phyloP scores from a whole-genome alignment of 208 protist genomes.

The Angomonas deanei region DNA sequence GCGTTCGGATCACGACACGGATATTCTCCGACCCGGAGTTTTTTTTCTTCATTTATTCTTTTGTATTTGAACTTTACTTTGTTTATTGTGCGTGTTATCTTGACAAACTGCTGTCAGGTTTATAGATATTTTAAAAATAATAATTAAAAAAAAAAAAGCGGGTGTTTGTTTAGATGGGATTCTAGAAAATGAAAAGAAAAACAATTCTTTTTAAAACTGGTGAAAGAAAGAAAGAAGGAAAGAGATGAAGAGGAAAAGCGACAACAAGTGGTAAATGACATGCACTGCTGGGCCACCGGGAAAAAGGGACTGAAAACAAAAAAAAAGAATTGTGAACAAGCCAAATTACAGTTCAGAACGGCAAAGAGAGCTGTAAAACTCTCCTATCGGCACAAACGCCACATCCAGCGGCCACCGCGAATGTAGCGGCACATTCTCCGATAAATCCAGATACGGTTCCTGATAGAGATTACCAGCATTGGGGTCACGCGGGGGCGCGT shows the following conservation, averaged over 20 bases:
- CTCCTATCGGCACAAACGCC: conserved; percentile 73
- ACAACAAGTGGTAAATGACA: not conserved
- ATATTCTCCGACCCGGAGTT: conserved; percentile 78
- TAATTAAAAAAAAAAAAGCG: too few relatives aligned
- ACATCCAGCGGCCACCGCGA: conserved; percentile 43
- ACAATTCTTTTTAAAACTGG: conserved; percentile 7
- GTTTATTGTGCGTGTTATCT: conserved; percentile 3
- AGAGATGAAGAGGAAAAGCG: conserved; percentile 10
- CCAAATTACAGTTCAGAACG: conserved; percentile 51
- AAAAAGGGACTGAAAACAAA: not conserved
- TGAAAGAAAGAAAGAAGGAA: conserved; percentile 17
- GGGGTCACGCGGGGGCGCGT: conserved; percentile 46
- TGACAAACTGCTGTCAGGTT: too few relatives aligned
- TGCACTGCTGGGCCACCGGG: too few relatives aligned
- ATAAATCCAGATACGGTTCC: conserved; percentile 77
- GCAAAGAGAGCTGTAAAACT: conserved; percentile 65
- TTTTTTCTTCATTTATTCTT: conserved; percentile 72
- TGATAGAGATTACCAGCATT: conserved; percentile 37
- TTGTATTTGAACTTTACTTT: too few relatives aligned
- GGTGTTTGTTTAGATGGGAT: too few relatives aligned
- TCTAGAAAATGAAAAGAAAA: conserved; percentile 10
- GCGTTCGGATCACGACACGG: conserved; percentile 83
- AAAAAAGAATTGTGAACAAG: conserved; percentile 6
- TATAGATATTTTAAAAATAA: too few relatives aligned
- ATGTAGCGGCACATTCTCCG: conserved; percentile 54